phyloP scores from a whole-genome alignment of 208 protist species.

The Balamuthia mandrillaris region DNA sequence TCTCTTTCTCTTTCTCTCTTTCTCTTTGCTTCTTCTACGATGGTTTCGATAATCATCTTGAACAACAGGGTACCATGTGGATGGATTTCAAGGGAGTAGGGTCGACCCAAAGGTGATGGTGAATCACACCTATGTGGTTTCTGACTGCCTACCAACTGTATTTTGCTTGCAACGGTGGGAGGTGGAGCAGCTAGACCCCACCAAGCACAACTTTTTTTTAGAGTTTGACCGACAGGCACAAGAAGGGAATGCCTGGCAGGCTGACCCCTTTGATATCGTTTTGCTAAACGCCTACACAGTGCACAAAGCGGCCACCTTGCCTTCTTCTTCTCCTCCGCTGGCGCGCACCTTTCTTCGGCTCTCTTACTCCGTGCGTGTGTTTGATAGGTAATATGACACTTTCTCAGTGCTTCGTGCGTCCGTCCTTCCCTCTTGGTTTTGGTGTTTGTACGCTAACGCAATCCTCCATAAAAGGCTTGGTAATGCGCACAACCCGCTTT shows the following conservation, averaged over 20 bases:
- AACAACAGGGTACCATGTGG: neutral
- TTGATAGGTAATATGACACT: neutral
- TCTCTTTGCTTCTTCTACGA: neutral
- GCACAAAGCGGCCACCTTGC: neutral
- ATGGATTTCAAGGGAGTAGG: neutral
- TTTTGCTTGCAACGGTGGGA: neutral
- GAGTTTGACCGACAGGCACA: neutral
- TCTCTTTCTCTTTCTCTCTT: neutral
- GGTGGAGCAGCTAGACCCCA: neutral
- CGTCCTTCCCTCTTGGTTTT: no score
- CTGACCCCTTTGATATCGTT: neutral
- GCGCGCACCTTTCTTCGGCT: neutral
- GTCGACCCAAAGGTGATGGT: neutral
- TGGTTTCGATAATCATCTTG: no score
- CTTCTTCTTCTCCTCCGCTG: no score
- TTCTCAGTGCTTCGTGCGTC: no score
- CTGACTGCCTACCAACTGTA: neutral
- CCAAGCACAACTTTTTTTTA: neutral
- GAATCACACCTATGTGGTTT: neutral
- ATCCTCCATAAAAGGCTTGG: neutral
- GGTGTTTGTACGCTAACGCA: no score
- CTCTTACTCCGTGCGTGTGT: neutral
- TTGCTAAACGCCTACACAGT: neutral
- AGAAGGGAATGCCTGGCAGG: neutral
- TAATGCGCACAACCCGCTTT: neutral